Evolutionary conservation across 441 rosid genomes (phyloP).

Genomic region (Pelargonium exstipulatum): DNA sequence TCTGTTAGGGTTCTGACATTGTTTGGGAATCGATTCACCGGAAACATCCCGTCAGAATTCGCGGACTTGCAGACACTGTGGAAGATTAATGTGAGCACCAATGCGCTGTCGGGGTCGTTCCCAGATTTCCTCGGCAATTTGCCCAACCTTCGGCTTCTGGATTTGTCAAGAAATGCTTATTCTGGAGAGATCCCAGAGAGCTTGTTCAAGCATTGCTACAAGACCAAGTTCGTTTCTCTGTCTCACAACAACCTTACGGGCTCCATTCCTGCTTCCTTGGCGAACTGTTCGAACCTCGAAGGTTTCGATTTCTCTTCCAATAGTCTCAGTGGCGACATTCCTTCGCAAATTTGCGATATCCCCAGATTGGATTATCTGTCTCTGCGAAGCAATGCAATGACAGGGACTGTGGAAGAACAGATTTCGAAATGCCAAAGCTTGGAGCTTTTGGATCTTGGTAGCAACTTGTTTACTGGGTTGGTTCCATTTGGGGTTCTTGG

Average conservation of each 20-base stretch:
- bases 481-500: constrained; percentile 60
- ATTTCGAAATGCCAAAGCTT: constrained; percentile 49
- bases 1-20: constrained; percentile 73
- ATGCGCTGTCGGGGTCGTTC: constrained; percentile 73
- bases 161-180: constrained; percentile 72
- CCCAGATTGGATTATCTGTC: constrained; percentile 53
- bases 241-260: constrained; percentile 71
- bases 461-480: constrained; percentile 56
- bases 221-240: constrained; percentile 68
- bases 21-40: constrained; percentile 74
- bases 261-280: constrained; percentile 54
- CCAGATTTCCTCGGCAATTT: constrained; percentile 82
- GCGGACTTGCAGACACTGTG: constrained; percentile 56
- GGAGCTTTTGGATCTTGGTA: constrained; percentile 62
- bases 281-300: constrained; percentile 55
- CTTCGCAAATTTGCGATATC: constrained; percentile 53
- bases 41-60: constrained; percentile 71
- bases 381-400: constrained; percentile 53
- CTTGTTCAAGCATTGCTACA: constrained; percentile 61
- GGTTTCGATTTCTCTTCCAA: constrained; percentile 85
- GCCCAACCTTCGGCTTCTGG: constrained; percentile 75
- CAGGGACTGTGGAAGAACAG: constrained; percentile 53
- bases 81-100: constrained; percentile 90
- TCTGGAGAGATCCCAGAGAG: constrained; percentile 53
- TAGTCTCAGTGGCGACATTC: constrained; percentile 59